Evolutionary conservation across 2,329 filamentous ascomycete species (phyloP), one percentile per base, ranked within the genome.

Genomic region (Phyllosticta citrichinensis): DNA sequence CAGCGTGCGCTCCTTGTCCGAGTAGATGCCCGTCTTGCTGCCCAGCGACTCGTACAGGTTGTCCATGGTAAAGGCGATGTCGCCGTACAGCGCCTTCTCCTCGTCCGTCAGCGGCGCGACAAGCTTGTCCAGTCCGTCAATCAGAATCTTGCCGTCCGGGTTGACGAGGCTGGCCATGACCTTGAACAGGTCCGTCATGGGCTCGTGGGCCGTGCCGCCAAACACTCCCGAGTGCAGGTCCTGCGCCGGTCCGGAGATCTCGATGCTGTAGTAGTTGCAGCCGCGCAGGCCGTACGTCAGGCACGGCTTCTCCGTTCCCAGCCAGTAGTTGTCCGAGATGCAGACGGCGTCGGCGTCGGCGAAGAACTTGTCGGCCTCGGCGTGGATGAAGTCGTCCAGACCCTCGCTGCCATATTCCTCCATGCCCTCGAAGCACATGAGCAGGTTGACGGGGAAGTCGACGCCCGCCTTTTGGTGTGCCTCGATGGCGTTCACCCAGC

Each of bases 401-500:
- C 94, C 94, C 74, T 97, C 93, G 0, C 92, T 97, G 57, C 94
- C 94, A 74, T 96, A 96, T 79, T 99, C 94, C 79, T 99, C 94
- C 94, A 99, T 99, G 56, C 94, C 94, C 81, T 99, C 94, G 69
- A 99, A 97, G 81, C 94, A 99, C 90, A 97, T 97, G 65, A 99
- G 84, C 66, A 99, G 82, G 79, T 99, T 99, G 71, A 99, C 94
- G 9, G 94, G 94, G 73, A 99, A 91, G 57, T 97, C 93, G 54
- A 97, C 81, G 62, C 90, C 90, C 40, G 92, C 91, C 81, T 95
- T 94, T 76, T 96, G 87, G 80, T 99, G 94, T 52, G 94, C 92
- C 78, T 99, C 92, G 66, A 99, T 97, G 67, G 92, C 92, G 73
- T 99, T 99, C 67, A 99, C 76, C 94, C 94, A 99, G 68, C 94